Base-by-base conservation (phyloP, 2,329 filamentous ascomycete species). In the Hortaea sp. region DNA sequence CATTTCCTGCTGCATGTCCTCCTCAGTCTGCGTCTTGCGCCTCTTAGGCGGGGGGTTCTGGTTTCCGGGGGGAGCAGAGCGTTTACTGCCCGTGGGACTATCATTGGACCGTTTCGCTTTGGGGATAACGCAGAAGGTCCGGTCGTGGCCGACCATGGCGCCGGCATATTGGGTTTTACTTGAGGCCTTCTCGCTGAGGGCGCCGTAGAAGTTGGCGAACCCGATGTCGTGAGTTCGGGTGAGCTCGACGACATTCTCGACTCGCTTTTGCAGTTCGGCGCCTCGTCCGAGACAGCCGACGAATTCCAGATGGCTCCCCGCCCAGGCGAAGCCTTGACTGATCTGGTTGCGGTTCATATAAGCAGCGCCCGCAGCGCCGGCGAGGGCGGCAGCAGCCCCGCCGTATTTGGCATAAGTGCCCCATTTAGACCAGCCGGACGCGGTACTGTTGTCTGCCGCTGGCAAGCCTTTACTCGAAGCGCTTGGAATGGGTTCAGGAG, bases 121-220 rank as follows among this genome's bases (percentile, higher is more conserved):
- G 1, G 88, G 88, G 45, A 94, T 64, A 48, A 88, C 86, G 68
- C 89, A 95, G 63, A 97, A 98, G 0, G 90, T 97, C 56, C 92
- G 76, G 51, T 89, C 75, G 43, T 75, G 78, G 1, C 82, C 82
- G 12, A 85, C 65, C 32, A 86, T 75, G 70, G 45, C 77, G 6
- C 64, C 82, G 62, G 64, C 66, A 61, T 64, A 69, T 48, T 67
- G 74, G 57, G 66, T 76, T 71, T 59, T 74, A 58, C 43, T 68
- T 57, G 52, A 68, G 56, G 58, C 69, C 10, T 78, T 81, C 57
- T 77, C 75, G 1, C 88, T 89, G 28, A 98, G 77, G 29, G 82
- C 77, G 4, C 88, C 95, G 66, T 95, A 95, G 48, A 95, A 73
- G 61, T 95, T 92, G 10, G 81, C 81, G 61, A 89, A 94, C 2